A percentile compares a stretch with the other conserved stretches of the same genome.
Evolutionary conservation across 2,329 filamentous ascomycete genomes (phyloP).

Genomic region (Sarocladiaceae sp.): DNA sequence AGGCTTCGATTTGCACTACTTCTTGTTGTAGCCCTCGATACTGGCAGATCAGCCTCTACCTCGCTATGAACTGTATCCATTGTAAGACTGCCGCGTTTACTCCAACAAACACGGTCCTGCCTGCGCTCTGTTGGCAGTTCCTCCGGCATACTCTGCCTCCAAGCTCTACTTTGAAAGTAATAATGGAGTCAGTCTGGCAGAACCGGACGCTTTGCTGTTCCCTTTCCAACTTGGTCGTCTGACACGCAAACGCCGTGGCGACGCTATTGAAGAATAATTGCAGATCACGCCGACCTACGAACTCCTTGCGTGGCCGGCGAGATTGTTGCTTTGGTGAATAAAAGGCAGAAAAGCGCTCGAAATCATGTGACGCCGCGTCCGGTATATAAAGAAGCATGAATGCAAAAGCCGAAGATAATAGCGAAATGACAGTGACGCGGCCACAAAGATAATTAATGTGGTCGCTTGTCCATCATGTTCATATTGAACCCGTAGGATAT

Average conservation of each 20-base stretch:
- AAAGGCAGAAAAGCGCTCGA: neutral
- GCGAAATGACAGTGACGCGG: too few relatives aligned
- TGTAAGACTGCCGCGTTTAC: neutral
- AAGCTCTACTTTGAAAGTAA: too few relatives aligned
- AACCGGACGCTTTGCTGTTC: too few relatives aligned
- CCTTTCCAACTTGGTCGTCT: too few relatives aligned
- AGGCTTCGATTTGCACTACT: neutral
- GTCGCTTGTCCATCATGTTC: too few relatives aligned
- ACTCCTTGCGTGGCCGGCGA: neutral
- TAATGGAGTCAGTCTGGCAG: too few relatives aligned
- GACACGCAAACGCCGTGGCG: too few relatives aligned
- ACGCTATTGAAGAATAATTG: neutral
- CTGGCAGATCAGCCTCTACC: neutral
- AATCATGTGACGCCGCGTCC: slow-evolving; percentile 2
- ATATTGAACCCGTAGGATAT: slow-evolving; percentile 38
- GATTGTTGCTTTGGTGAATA: neutral
- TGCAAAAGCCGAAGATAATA: neutral
- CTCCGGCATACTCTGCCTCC: neutral
- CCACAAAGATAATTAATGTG: too few relatives aligned
- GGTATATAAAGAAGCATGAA: slow-evolving; percentile 1
- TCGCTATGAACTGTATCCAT: neutral
- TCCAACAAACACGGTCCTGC: neutral
- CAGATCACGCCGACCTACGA: neutral
- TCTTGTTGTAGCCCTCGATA: neutral
- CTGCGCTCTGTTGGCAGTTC: neutral